Conservation (phyloP, 2,329 filamentous ascomycete species). For the Aspergillus persii region DNA sequence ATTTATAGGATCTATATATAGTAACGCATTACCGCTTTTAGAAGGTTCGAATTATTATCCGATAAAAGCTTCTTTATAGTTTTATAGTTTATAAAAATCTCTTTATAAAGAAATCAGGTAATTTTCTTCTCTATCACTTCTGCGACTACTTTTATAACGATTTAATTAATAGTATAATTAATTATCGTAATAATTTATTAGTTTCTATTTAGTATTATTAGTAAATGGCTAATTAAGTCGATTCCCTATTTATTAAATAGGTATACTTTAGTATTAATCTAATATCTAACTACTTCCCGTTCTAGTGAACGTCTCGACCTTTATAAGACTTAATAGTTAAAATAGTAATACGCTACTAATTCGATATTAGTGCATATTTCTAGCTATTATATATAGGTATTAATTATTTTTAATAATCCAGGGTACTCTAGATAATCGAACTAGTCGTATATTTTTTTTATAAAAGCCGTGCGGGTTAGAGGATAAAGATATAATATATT, state of each 20-base stretch:
- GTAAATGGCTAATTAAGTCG: background rate
- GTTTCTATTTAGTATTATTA: background rate
- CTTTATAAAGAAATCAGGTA: background rate
- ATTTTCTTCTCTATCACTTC: background rate
- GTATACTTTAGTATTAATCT: background rate
- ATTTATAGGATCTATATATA: background rate
- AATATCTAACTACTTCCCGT: background rate
- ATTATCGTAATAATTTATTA: background rate
- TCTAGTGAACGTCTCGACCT: background rate
- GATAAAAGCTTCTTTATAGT: background rate
- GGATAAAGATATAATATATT: background rate
- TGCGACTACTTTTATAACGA: background rate
- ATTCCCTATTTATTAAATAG: background rate
- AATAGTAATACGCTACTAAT: background rate
- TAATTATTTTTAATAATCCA: background rate
- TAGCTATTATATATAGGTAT: background rate
- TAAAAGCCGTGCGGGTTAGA: background rate
- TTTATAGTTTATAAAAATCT: background rate
- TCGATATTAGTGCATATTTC: background rate
- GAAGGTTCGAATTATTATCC: background rate
- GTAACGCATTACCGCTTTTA: background rate
- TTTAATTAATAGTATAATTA: background rate
- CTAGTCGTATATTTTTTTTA: background rate
- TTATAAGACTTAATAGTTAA: background rate
- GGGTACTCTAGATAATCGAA: background rate